Conservation (phyloP, 2,329 filamentous ascomycete genomes). For the Chalaropsis ovoidea region DNA sequence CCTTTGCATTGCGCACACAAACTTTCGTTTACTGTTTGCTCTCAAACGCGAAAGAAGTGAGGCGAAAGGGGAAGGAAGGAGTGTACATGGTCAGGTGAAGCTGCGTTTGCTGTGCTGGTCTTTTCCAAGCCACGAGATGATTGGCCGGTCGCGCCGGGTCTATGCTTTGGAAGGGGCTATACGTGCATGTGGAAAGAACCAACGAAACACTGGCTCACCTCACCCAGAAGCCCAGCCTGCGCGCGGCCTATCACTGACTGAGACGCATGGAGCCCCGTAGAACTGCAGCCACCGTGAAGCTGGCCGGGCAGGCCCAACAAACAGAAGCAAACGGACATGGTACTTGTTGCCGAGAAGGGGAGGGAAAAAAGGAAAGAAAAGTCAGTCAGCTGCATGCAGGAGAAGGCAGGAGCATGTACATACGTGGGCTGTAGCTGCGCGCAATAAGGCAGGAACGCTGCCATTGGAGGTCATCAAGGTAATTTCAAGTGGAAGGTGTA, state of each 20-base stretch:
- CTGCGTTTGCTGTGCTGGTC: background rate
- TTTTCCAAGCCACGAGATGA: background rate
- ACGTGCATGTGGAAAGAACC: background rate
- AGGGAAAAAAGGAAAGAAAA: background rate
- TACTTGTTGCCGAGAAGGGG: background rate
- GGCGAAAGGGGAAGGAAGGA: background rate
- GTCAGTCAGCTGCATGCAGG: no score
- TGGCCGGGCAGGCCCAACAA: background rate
- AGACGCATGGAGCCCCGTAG: background rate
- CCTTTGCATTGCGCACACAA: no score
- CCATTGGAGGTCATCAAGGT: background rate
- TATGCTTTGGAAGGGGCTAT: background rate
- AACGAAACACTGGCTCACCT: background rate
- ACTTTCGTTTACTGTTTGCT: background rate
- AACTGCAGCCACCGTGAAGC: background rate
- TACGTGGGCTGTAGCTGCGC: background rate
- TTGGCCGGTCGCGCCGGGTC: background rate
- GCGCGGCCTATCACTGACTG: background rate
- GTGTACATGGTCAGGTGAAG: background rate
- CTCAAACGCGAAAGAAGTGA: background rate
- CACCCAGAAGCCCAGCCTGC: background rate
- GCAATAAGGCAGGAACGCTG: background rate
- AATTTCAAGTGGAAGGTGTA: background rate
- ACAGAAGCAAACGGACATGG: background rate
- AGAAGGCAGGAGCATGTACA: no score